Base-by-base conservation (phyloP, 1,284 basidiomycete genomes). In the Cystobasidium slooffiae region DNA sequence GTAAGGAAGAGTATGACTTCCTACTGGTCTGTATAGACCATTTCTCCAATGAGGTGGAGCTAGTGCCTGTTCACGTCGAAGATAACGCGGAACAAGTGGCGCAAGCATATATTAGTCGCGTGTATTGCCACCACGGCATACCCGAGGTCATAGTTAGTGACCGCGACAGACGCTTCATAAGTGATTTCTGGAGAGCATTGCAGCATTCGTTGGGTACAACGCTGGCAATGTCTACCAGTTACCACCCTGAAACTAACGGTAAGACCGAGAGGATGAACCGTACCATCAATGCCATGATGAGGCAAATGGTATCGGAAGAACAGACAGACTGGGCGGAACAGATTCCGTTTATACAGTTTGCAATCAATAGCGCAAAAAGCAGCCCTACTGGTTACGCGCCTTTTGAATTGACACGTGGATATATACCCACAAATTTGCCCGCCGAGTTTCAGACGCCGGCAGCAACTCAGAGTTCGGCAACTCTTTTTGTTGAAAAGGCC, bases 1-100 rank as follows among this genome's bases (percentile, higher is more conserved):
- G 51, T 2, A 53, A 53, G 20, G 51, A 53, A n/a, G 51, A 12
- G 6, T 53, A 53, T 53, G 51, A 53, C 24, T 53, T 53, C 51
- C 20, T 53, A 14, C 31, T 31, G 5, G 31, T 31, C 1, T 31
- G 31, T 31, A 5, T 31, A 1, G 31, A 31, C 31, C 31, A 31
- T 31, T 31, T 31, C 31, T 31, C 31, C 2, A 31, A 31, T 5
- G 31, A 31, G 5, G 31, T 31, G 2, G 31, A 31, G 5, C 31
- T 31, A 31, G 31, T 31, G 5, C 31, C 31, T 2, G 31, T 31
- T 5, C 31, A 31, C 5, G 1, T 31, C 31, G 31, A 31, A 31
- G 31, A 31, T 31, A 31, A 31, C 5, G 31, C 31, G 31, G 31
- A 31, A 5, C 31, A 31, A 31, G 31, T 31, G 31, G 31, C 31